phyloP scores from a whole-genome alignment of 306 rosid genomes.

The Astragalus membranaceus region DNA sequence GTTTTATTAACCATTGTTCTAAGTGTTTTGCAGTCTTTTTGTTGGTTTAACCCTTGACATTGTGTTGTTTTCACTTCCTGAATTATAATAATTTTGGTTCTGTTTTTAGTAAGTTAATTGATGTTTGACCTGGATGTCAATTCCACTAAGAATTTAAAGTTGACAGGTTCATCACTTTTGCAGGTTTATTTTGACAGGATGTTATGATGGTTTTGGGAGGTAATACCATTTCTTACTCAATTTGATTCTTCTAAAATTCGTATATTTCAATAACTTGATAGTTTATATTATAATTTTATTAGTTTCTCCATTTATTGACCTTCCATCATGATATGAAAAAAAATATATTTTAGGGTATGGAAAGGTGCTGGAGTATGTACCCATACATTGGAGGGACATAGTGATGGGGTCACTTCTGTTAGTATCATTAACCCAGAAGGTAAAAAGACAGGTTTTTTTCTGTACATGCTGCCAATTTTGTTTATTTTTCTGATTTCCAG shows the following conservation, averaged over 20 bases:
- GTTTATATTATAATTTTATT: neutral
- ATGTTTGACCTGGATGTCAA: neutral
- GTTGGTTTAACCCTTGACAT: neutral
- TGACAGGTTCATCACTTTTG: conserved; percentile 20
- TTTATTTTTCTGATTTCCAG: neutral
- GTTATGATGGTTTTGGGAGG: conserved; percentile 91
- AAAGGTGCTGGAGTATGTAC: conserved; percentile 65
- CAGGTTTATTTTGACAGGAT: conserved; percentile 96
- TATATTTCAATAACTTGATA: neutral
- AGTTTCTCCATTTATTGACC: too few species aligned
- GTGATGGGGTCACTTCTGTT: conserved; percentile 64
- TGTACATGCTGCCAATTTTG: neutral
- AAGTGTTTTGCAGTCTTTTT: neutral
- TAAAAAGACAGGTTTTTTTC: conserved; percentile 11
- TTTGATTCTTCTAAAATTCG: conserved; percentile 5
- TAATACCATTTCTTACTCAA: conserved; percentile 17
- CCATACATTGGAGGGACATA: conserved; percentile 79
- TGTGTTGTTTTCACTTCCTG: neutral
- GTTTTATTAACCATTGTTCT: neutral
- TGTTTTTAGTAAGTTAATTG: neutral
- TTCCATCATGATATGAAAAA: neutral
- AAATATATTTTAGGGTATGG: conserved; percentile 58
- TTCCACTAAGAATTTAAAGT: neutral
- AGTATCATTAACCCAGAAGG: conserved; percentile 57
- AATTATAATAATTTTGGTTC: neutral